These are phyloP conservation scores for Sphaerobolus stellatus DNA, from an alignment of 1,284 basidiomycete genomes.

Conservation along the genomic window DNA sequence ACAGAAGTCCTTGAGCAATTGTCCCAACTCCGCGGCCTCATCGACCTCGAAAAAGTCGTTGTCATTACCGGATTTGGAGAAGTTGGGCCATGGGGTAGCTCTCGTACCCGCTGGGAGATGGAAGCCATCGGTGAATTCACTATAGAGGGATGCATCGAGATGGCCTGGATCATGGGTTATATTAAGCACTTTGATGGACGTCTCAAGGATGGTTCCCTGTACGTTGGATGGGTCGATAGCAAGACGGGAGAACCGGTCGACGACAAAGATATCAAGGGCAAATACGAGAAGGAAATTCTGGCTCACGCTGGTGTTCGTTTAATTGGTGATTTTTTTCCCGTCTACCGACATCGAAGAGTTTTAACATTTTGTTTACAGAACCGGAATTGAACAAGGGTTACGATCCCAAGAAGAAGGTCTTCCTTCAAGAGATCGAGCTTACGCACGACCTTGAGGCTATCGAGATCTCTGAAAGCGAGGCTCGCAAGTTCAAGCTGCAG, in stretches of 20 bases:
- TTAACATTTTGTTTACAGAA: conserved; percentile 51
- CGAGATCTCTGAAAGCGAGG: conserved; percentile 89
- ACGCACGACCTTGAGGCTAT: conserved; percentile 96
- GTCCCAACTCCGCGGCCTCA: conserved; percentile 74
- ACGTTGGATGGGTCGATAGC: conserved; percentile 97
- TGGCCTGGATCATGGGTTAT: conserved; percentile 99
- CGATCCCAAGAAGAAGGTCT: conserved; percentile 95
- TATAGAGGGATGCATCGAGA: conserved; percentile 97
- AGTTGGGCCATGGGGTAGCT: conserved; percentile 98
- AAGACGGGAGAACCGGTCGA: conserved; percentile 97
- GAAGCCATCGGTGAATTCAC: conserved; percentile 92
- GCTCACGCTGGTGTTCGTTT: conserved; percentile 92
- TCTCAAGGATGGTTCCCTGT: conserved; percentile 86
- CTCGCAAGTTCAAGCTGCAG: conserved; percentile 93
- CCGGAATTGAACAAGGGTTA: conserved; percentile 97
- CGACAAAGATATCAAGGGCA: conserved; percentile 93
- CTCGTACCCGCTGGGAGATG: conserved; percentile 99
- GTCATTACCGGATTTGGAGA: conserved; percentile 97
- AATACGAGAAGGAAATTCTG: conserved; percentile 94
- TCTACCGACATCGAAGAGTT: conserved; percentile 10
- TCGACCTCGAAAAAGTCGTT: conserved; percentile 94
- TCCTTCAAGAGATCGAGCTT: conserved; percentile 96
- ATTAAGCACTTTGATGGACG: conserved; percentile 99
- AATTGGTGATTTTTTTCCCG: conserved; percentile 60
- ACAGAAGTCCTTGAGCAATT: conserved; percentile 70